Base-by-base conservation (phyloP, 805 yeast genomes). In the Blastobotrys muscicola region DNA sequence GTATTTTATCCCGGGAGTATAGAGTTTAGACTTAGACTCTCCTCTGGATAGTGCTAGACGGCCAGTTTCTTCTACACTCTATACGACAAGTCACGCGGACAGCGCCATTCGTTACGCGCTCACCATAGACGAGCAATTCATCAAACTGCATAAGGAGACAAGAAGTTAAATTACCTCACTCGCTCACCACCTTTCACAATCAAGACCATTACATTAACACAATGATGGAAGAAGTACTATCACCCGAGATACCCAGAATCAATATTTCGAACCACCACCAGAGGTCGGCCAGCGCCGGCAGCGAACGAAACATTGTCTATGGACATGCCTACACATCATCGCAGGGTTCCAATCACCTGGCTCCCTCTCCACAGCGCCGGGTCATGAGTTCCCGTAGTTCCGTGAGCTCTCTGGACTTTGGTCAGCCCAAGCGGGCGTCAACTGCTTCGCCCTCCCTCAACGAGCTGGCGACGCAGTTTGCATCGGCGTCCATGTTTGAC, bases 311-410 rank as follows among this genome's bases (percentile, higher is more conserved):
- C 30, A 10, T 30, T n/a, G 38, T 36, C 38, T 23, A 40, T 55
- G 50, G 72, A 78, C 46, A 34, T 34, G 13, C 37, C 16, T 42
- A 42, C 26, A 31, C 42, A 2, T 42, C 45, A 4, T 42, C 45
- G 2, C 45, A 42, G 6, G 40, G 40, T 43, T 38, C 41, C 37
- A 43, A 38, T 16, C 45, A 43, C 29, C n/a, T 42, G 43, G 36
- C 45, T 8, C 45, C 45, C 14, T 29, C 36, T 15, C 48, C 43
- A 3, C 36, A 32, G n/a, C 41, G 38, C 4, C 31, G 43, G 10
- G 43, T 43, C 23, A 38, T 42, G 38, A 33, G 41, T 4, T 36
- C 48, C 9, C 38, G 43, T 13, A 43, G 46, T 9, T 45, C 48
- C 30, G 33, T 45, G 29, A 43, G 46, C 3, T 45, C 48, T n/a